Base-by-base conservation (phyloP, 2,329 filamentous ascomycete species). In the Exophiala phaeomuriformis region DNA sequence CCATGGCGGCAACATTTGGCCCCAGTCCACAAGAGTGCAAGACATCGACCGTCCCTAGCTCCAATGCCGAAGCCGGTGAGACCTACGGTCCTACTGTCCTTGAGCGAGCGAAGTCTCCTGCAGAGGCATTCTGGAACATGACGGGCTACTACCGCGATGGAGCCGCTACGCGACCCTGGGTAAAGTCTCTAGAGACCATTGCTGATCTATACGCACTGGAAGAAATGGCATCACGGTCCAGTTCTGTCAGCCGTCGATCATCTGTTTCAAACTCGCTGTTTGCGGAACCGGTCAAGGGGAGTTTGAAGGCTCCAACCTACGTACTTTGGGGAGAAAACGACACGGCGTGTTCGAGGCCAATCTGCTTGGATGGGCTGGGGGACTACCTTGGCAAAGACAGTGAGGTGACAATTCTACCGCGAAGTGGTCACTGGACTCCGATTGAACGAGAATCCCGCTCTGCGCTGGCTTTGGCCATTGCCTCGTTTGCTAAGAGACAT, bases 141-240 rank as follows among this genome's bases (percentile, higher is more conserved):
- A 73, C 77, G 28, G 66, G 70, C 8, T 74, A 81, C 50, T 83
- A 82, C 65, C 74, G 77, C 32, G 72, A 82, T 41, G 72, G 73
- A 1, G 67, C 78, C 0, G 66, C 71, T 19, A 55, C 64, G 2
- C 65, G 65, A 0, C 65, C 63, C 8, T 83, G 80, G 80, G 66
- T 69, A 33, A 80, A 79, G 60, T 75, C 75, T 1, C 63, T 77
- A 28, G 71, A 78, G 56, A 76, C 71, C 0, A 71, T 79, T 19
- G 68, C 73, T 9, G 69, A 68, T 2, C 68, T 80, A 5, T 74
- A 73, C 53, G 70, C 71, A 10, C 68, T 80, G 29, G 64, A 69
- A n/a, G 55, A 53, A 10, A 55, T 55, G 5, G 54, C 56, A 10
- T 61, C 60, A 7, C 52, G 55, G n/a, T 55, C 57, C 10, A 58